Percentiles rank a stretch among this genome's conserved stretches.
Evolutionary conservation across 2,329 filamentous ascomycete species (phyloP).

Genomic region (Arthrobotrys pseudoclavata): DNA sequence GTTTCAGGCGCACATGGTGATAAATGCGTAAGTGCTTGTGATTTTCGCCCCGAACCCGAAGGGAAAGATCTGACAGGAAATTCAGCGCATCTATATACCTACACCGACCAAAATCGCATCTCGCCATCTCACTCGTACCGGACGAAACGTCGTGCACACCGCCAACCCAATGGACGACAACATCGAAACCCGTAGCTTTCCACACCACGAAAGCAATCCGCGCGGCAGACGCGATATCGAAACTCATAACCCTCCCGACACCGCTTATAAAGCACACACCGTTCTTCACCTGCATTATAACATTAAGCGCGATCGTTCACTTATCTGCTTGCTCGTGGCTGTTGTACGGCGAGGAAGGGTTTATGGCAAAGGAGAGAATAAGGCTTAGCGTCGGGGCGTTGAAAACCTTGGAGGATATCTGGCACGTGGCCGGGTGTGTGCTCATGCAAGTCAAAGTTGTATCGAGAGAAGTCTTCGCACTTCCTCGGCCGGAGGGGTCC

Average conservation of each 20-base stretch:
- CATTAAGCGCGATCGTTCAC: slow-evolving; percentile 83
- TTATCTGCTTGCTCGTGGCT: slow-evolving; percentile 82
- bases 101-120: slow-evolving; percentile 82
- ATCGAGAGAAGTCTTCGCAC: slow-evolving; percentile 77
- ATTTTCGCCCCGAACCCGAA: not conserved
- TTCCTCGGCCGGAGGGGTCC: slow-evolving; percentile 73
- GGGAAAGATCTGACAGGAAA: not conserved
- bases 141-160: slow-evolving; percentile 78
- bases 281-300: slow-evolving; percentile 85
- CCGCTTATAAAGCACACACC: slow-evolving; percentile 81
- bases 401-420: slow-evolving; percentile 77
- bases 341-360: slow-evolving; percentile 74
- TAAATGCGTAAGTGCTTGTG: slow-evolving; percentile 66
- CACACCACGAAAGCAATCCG: slow-evolving; percentile 86
- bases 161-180: slow-evolving; percentile 66
- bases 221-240: slow-evolving; percentile 82
- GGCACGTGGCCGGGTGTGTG: slow-evolving; percentile 79
- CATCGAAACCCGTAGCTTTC: slow-evolving; percentile 69
- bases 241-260: slow-evolving; percentile 80
- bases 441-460: slow-evolving; percentile 81
- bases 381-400: slow-evolving; percentile 83
- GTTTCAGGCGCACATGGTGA: slow-evolving; percentile 90
- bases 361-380: slow-evolving; percentile 79
- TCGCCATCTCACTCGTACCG: slow-evolving; percentile 73
- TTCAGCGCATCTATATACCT: slow-evolving; percentile 75